Percentiles rank a stretch among this genome's conserved stretches.
Evolutionary conservation across 108 stramenopile species (phyloP).

Genomic region (Skeletonema grethae): DNA sequence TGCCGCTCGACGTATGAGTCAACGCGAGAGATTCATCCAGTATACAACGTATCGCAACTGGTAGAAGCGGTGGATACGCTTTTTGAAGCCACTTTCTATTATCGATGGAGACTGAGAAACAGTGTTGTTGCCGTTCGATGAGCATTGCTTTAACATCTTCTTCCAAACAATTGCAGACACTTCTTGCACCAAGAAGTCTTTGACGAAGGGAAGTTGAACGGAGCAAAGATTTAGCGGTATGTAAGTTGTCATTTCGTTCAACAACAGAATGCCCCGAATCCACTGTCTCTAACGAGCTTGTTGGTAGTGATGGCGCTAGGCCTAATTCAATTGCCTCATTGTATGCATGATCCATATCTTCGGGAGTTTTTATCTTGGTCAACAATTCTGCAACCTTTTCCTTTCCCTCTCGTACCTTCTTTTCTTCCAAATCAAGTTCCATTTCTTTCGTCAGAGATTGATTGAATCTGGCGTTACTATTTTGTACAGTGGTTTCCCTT

Average conservation of each 20-base stretch:
- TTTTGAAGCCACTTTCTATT: conserved; percentile 16
- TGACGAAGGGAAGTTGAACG: conserved; percentile 75
- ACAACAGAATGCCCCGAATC: neutral
- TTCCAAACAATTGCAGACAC: conserved; percentile 44
- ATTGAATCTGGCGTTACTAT: conserved; percentile 1
- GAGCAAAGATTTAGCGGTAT: conserved; percentile 66
- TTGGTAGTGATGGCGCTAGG: conserved; percentile 31
- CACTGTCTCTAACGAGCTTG: conserved; percentile 19
- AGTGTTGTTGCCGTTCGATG: conserved; percentile 3
- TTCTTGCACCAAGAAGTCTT: conserved; percentile 70
- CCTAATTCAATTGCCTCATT: conserved; percentile 47
- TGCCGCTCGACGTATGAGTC: conserved; percentile 40
- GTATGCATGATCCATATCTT: conserved; percentile 80
- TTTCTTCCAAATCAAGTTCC: conserved; percentile 29
- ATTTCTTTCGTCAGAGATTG: neutral
- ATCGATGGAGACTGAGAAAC: conserved; percentile 19
- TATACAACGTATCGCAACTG: conserved; percentile 81
- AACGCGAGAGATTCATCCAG: conserved; percentile 61
- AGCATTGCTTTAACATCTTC: conserved; percentile 27
- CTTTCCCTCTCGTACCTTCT: conserved; percentile 53
- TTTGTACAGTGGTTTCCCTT: neutral
- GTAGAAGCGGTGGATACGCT: conserved; percentile 60
- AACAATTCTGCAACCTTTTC: conserved; percentile 61
- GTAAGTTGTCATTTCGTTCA: conserved; percentile 29
- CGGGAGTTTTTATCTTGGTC: conserved; percentile 65